Percentiles rank a stretch among this genome's conserved stretches.
These are phyloP conservation scores for Afroboletus lepidellus DNA, from an alignment of 1,284 basidiomycete species.

Conservation along the genomic window DNA sequence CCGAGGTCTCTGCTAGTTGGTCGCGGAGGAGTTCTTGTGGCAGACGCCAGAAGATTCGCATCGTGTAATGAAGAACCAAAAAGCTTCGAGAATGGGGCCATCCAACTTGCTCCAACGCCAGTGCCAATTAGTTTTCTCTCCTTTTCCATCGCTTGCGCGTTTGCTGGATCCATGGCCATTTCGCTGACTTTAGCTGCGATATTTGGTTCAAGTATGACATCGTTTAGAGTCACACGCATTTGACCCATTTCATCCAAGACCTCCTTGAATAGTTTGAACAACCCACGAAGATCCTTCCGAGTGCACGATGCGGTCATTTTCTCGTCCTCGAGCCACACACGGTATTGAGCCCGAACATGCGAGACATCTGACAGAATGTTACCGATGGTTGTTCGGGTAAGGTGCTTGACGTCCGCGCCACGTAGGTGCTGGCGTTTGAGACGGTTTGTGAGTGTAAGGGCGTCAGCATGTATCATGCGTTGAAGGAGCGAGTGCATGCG, in stretches of 20 bases:
- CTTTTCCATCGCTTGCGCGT: constrained; percentile 44
- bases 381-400: constrained; percentile 83
- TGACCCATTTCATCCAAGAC: constrained; percentile 82
- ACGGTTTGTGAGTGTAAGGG: constrained; percentile 84
- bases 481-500: constrained; percentile 65
- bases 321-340: constrained; percentile 69
- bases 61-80: constrained; percentile 44
- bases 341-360: constrained; percentile 74
- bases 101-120: constrained; percentile 56
- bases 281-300: constrained; percentile 77
- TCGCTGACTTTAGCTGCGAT: constrained; percentile 74
- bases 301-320: constrained; percentile 63
- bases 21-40: constrained; percentile 24
- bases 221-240: constrained; percentile 83
- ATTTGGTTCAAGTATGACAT: constrained; percentile 85
- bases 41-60: constrained; percentile 4
- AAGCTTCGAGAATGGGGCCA: constrained; percentile 78
- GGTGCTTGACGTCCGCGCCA: constrained; percentile 82
- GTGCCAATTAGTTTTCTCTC: constrained; percentile 30
- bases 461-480: constrained; percentile 79
- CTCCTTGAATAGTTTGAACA: constrained; percentile 88
- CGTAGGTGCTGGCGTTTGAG: constrained; percentile 90
- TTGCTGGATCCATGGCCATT: constrained; percentile 62
- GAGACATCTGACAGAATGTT: constrained; percentile 73
- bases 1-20: constrained; percentile 23